These are phyloP conservation scores for Urtica urens DNA, from an alignment of 306 rosid species.

Conservation along the genomic window DNA sequence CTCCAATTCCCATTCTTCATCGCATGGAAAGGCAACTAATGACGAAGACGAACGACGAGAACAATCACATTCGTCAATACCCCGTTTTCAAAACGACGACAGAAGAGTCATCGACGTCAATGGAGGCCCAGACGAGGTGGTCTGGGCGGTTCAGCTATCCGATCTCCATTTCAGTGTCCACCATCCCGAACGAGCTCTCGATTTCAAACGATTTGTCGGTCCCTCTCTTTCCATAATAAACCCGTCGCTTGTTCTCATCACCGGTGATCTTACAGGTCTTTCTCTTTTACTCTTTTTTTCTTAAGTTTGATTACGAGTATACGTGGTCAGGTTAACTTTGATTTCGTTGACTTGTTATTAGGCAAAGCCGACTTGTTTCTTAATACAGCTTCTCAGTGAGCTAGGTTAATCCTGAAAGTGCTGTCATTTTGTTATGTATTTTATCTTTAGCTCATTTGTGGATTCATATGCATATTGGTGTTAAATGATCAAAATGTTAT, in stretches of 20 bases:
- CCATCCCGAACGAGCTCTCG: conserved; percentile 67
- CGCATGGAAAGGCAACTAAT: neutral
- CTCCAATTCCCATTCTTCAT: neutral
- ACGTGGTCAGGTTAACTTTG: too few species aligned
- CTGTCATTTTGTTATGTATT: too few species aligned
- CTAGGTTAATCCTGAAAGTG: too few species aligned
- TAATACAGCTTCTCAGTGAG: too few species aligned
- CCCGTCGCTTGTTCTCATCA: conserved; percentile 90
- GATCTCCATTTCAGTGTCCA: conserved; percentile 96
- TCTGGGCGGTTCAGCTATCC: conserved; percentile 91
- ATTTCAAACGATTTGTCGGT: conserved; percentile 40
- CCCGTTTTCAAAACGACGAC: neutral
- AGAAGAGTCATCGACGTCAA: conserved; percentile 20
- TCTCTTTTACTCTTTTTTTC: neutral
- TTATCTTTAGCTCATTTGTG: too few species aligned
- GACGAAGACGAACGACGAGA: neutral
- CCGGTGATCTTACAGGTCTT: conserved; percentile 91
- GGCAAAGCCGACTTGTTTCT: too few species aligned
- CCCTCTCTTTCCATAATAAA: conserved; percentile 73
- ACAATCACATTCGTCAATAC: neutral
- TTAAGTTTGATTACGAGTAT: too few species aligned
- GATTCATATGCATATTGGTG: too few species aligned
- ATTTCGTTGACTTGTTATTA: too few species aligned
- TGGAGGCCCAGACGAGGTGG: conserved; percentile 51
- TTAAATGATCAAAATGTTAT: too few species aligned